Evolutionary conservation across 108 stramenopile genomes (phyloP).

Genomic region (Nannochloropsis salina): DNA sequence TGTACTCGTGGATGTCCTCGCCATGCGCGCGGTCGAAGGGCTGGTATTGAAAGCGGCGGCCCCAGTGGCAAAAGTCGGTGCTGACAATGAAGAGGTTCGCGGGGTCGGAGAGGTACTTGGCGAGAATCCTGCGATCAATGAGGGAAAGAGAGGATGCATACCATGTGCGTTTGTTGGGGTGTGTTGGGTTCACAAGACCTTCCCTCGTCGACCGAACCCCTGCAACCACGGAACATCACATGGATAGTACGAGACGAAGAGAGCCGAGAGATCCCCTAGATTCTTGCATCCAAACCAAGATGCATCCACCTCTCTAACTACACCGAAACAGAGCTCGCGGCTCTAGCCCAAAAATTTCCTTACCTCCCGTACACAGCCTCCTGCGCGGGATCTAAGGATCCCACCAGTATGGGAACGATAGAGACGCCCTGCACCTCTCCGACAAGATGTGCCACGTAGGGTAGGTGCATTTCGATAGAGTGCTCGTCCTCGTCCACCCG

Average conservation of each 20-base stretch:
- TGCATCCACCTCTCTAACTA: too few relatives aligned
- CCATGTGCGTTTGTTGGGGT: too few relatives aligned
- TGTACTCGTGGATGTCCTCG: slow-evolving; percentile 42
- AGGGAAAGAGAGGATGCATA: not conserved
- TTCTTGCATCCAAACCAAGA: too few relatives aligned
- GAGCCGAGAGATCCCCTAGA: not conserved
- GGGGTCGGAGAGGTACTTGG: slow-evolving; percentile 45
- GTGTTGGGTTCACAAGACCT: too few relatives aligned
- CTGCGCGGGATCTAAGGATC: slow-evolving; percentile 17
- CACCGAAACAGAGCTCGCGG: not conserved
- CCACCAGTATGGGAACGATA: slow-evolving; percentile 53
- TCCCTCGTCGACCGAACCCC: too few relatives aligned
- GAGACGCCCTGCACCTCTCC: slow-evolving; percentile 27
- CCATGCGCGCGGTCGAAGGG: slow-evolving; percentile 34
- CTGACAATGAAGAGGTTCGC: slow-evolving; percentile 51
- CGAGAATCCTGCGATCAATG: slow-evolving; percentile 31
- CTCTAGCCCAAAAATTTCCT: not conserved
- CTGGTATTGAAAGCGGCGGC: slow-evolving; percentile 47
- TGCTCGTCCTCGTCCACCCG: slow-evolving; percentile 53
- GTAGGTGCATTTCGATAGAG: slow-evolving; percentile 55
- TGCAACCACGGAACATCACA: not conserved
- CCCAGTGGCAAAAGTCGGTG: slow-evolving; percentile 59
- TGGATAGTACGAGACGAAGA: not conserved
- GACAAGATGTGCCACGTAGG: slow-evolving; percentile 42
- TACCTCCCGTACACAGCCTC: slow-evolving; percentile 40